Conservation (phyloP, 306 rosid genomes). For the Prunus padus region DNA sequence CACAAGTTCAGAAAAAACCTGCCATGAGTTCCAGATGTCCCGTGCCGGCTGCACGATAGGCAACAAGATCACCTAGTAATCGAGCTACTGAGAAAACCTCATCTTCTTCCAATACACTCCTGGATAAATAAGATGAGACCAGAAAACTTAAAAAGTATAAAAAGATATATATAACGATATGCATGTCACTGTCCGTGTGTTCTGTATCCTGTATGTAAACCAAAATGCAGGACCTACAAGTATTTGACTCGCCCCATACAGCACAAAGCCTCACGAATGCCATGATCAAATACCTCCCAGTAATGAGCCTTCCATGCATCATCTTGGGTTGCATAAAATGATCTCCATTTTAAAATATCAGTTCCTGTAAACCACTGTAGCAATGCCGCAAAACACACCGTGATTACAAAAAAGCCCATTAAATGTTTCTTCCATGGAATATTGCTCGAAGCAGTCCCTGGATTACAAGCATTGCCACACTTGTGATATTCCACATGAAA, state of each 20-base stretch:
- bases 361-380: conserved; percentile 66
- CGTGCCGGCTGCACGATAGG: conserved; percentile 90
- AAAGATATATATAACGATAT: background rate
- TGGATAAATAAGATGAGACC: conserved; percentile 21
- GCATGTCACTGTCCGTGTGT: no score
- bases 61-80: conserved; percentile 81
- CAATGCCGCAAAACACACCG: conserved; percentile 46
- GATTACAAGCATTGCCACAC: conserved; percentile 4
- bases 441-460: conserved; percentile 42
- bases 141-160: conserved; percentile 22
- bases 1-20: conserved; percentile 49
- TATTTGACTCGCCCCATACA: conserved; percentile 82
- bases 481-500: background rate
- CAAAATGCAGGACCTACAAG: conserved; percentile 47
- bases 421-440: conserved; percentile 40
- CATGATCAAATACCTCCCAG: conserved; percentile 76
- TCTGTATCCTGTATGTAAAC: background rate
- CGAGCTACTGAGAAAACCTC: conserved; percentile 84
- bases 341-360: conserved; percentile 81
- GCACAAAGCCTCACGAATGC: conserved; percentile 90
- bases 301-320: conserved; percentile 88
- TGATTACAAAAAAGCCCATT: conserved; percentile 39
- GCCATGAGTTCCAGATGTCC: conserved; percentile 91
- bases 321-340: conserved; percentile 69
- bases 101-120: conserved; percentile 71